phyloP scores from a whole-genome alignment of 208 protist genomes.

The Crithidia fasciculata region DNA sequence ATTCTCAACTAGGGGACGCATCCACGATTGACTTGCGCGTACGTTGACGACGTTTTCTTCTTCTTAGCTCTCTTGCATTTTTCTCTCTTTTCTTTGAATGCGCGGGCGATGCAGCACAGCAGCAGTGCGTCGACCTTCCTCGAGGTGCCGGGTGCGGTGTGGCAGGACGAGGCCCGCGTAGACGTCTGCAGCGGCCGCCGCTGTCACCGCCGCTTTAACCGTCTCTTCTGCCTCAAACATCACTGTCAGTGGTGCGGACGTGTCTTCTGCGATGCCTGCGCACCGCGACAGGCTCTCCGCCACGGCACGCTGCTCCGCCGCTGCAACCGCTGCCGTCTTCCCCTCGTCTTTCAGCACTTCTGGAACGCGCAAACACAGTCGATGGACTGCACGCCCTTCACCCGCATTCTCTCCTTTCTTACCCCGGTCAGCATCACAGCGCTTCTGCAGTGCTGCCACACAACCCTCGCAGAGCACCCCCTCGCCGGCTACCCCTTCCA shows the following conservation, averaged over 20 bases:
- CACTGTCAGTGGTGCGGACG: conserved; percentile 85
- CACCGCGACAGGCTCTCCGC: conserved; percentile 28
- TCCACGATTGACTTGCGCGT: too few species aligned
- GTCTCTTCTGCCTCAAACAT: conserved; percentile 51
- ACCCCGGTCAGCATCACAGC: conserved; percentile 42
- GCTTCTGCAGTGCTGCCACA: conserved; percentile 71
- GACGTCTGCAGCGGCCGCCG: conserved; percentile 27
- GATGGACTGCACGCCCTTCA: conserved; percentile 41
- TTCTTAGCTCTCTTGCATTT: conserved; percentile 27
- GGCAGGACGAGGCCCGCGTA: conserved; percentile 47
- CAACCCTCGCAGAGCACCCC: conserved; percentile 57
- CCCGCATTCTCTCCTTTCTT: conserved; percentile 66
- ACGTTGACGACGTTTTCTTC: not conserved
- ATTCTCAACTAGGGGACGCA: too few species aligned
- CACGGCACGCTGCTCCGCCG: conserved; percentile 34
- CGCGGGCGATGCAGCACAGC: conserved; percentile 13
- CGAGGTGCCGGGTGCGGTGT: conserved; percentile 39
- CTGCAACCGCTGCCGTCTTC: conserved; percentile 72
- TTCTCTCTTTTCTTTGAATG: conserved; percentile 20
- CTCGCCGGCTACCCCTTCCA: conserved; percentile 49
- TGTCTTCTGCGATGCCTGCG: conserved; percentile 78
- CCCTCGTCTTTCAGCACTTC: conserved; percentile 57
- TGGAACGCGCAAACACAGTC: conserved; percentile 31
- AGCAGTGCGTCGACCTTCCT: conserved; percentile 29
- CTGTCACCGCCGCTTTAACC: conserved; percentile 44